These are phyloP conservation scores for Leonotis leonurus DNA, from an alignment of 257 asterid genomes.

Conservation along the genomic window DNA sequence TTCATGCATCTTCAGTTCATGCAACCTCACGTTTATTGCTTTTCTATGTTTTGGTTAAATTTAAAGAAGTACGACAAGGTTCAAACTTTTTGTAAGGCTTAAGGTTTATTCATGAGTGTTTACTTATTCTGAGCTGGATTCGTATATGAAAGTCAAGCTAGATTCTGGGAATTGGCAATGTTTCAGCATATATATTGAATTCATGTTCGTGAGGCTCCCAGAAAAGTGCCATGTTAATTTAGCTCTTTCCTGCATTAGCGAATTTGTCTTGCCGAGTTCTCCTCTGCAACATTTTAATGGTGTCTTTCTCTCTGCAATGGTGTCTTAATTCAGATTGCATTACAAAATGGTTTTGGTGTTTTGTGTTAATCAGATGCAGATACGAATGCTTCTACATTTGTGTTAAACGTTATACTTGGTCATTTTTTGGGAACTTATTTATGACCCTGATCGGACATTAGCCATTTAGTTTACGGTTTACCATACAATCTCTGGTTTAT, in stretches of 20 bases:
- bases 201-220: not conserved
- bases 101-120: not conserved
- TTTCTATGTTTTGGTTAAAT: not conserved
- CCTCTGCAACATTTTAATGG: not conserved
- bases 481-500: not conserved
- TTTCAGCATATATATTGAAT: not conserved
- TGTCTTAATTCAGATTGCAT: not conserved
- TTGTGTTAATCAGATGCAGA: not conserved
- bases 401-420: not conserved
- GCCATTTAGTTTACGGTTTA: not conserved
- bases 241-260: not conserved
- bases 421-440: not conserved
- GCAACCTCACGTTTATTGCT: not conserved
- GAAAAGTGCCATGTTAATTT: not conserved
- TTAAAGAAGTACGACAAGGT: conserved; percentile 4
- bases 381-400: not conserved
- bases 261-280: not conserved
- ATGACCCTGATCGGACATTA: not conserved
- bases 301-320: not conserved
- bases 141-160: not conserved
- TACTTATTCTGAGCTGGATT: not conserved
- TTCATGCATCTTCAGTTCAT: not conserved
- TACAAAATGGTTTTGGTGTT: not conserved
- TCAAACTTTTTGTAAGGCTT: not conserved
- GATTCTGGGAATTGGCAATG: conserved; percentile 1